phyloP scores from a whole-genome alignment of 2,329 filamentous ascomycete genomes.

The Penicillium thymicola region DNA sequence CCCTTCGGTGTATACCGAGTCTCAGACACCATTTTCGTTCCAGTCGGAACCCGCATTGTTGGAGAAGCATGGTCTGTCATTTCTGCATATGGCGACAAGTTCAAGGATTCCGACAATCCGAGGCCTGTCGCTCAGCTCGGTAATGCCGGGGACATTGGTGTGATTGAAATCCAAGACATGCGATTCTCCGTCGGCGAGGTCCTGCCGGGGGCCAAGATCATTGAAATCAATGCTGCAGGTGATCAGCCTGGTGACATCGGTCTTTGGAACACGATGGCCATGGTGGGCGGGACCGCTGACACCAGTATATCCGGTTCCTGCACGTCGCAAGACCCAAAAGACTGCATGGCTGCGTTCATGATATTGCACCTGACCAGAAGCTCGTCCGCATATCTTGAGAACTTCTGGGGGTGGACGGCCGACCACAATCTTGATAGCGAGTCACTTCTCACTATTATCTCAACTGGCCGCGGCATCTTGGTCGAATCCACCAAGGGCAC shows the following conservation, averaged over 20 bases:
- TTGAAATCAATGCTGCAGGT: constrained; percentile 54
- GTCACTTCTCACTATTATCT: constrained; percentile 30
- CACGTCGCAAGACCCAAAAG: constrained; percentile 30
- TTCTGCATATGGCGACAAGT: constrained; percentile 48
- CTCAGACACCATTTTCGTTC: constrained; percentile 46
- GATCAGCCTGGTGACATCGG: constrained; percentile 49
- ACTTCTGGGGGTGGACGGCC: constrained; percentile 51
- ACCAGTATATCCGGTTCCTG: constrained; percentile 42
- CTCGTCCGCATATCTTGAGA: constrained; percentile 54
- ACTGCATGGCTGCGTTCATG: constrained; percentile 51
- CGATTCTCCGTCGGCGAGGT: constrained; percentile 51
- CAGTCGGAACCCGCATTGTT: constrained; percentile 50
- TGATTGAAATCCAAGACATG: constrained; percentile 53
- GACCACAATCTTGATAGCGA: constrained; percentile 50
- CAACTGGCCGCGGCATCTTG: constrained; percentile 42
- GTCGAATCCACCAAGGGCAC: constrained; percentile 42
- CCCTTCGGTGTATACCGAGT: constrained; percentile 42
- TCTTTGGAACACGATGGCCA: constrained; percentile 49
- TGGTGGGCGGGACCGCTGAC: constrained; percentile 48
- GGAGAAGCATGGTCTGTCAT: constrained; percentile 56
- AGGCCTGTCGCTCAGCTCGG: constrained; percentile 53
- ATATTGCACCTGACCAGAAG: constrained; percentile 51
- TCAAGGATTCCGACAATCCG: constrained; percentile 45
- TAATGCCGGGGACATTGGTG: constrained; percentile 47
- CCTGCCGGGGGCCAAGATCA: constrained; percentile 43